Evolutionary conservation across 768 basidiomycete genomes (phyloP), one percentile per base, ranked within the genome.

Genomic region (Daedaleopsis nitida): DNA sequence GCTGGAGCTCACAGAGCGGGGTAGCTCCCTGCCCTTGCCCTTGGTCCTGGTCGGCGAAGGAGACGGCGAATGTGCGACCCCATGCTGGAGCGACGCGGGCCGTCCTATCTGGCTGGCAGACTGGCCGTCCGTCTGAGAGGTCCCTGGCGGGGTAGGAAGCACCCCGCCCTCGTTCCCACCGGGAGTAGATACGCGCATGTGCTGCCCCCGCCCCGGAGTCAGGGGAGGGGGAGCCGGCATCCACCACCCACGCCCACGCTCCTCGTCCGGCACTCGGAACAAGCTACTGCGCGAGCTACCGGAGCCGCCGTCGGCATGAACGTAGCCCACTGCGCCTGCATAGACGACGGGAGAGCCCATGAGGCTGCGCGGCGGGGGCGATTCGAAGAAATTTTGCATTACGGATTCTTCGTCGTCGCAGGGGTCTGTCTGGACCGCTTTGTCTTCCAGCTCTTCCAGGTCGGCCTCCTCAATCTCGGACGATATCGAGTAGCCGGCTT

Each of bases 71-170:
- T 17, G 38, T 51, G 39, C 54, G 13, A 48, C 50, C 48, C 5
- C 39, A 42, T 42, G 53, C 16, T 27, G 57, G 44, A 19, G 53
- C 27, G 27, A 32, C 50, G 34, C 45, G 56, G 37, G 52, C 52
- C 58, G 62, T 39, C 56, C 62, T 44, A 42, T 51, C 42, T 53
- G 52, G 35, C 17, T 14, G 13, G 35, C 57, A 45, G 51, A 52
- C 34, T 43, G 53, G 47, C 12, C 12, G 23, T 32, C 55, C 34
- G 39, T 43, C 55, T 63, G 64, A 49, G 63, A 65, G 52, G 61
- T 67, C 50, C 54, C 49, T 14, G 66, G 66, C 24, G 66, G 66
- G 21, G 66, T 67, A 51, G 52, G 53, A 43, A 65, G 62, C 44
- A 58, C 62, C 34, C 52, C 50, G 34, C 55, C 50, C 62, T 48